Percentiles rank a stretch among this genome's conserved stretches.
Evolutionary conservation across 352 stramenopile genomes (phyloP).

Genomic region (Pythium biforme): DNA sequence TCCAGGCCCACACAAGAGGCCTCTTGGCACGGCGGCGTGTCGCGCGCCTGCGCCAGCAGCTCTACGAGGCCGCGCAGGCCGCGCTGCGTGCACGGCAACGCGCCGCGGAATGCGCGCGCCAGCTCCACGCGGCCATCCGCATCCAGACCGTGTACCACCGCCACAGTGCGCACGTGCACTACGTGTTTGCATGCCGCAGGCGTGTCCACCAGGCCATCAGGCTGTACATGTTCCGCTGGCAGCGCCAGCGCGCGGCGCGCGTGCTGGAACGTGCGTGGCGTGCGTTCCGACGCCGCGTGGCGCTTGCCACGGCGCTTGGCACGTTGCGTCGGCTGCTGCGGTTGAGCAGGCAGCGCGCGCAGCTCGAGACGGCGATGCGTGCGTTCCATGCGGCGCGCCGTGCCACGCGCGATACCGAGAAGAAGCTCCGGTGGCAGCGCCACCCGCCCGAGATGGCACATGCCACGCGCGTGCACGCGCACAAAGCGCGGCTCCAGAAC

Average conservation of each 20-base stretch:
- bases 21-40: slow-evolving; percentile 37
- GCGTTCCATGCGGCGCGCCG: slow-evolving; percentile 29
- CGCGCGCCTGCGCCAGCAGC: slow-evolving; percentile 25
- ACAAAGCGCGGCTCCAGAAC: slow-evolving; percentile 1
- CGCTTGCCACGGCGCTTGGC: slow-evolving; percentile 25
- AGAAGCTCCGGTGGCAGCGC: slow-evolving; percentile 1
- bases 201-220: slow-evolving; percentile 32
- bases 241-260: slow-evolving; percentile 25
- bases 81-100: slow-evolving; percentile 25
- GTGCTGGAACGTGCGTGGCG: slow-evolving; percentile 41
- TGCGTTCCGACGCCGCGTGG: slow-evolving; percentile 33
- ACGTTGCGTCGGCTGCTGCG: slow-evolving; percentile 33
- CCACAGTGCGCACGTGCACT: slow-evolving; percentile 24
- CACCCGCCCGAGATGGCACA: slow-evolving; percentile 11
- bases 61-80: slow-evolving; percentile 29
- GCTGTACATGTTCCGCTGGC: slow-evolving; percentile 39
- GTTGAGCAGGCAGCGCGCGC: slow-evolving; percentile 26
- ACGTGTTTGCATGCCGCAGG: slow-evolving; percentile 27
- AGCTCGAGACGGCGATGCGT: slow-evolving; percentile 27
- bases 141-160: slow-evolving; percentile 41
- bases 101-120: slow-evolving; percentile 22
- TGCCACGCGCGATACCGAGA: slow-evolving; percentile 4
- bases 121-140: slow-evolving; percentile 25
- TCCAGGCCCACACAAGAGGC: slow-evolving; percentile 42
- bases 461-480: slow-evolving; percentile 8